Evolutionary conservation across 23 red algal genomes (phyloP).

Genomic region (Gracilaria gracilis): DNA sequence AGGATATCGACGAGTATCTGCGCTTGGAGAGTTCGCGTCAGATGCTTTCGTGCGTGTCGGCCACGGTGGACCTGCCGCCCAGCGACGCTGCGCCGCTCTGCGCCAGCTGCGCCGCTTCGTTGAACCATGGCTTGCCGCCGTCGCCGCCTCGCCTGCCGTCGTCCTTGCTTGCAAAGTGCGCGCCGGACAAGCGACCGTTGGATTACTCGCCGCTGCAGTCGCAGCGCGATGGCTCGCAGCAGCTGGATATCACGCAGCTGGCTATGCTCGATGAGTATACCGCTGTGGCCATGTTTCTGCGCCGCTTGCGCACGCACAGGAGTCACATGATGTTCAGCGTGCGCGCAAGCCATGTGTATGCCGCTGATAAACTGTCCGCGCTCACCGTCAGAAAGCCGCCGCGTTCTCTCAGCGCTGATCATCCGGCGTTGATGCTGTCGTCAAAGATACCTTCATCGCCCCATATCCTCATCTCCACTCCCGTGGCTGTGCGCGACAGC

Average conservation of each 20-base stretch:
- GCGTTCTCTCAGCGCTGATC: background rate
- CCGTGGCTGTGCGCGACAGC: background rate
- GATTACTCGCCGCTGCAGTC: background rate
- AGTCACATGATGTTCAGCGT: background rate
- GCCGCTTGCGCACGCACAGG: background rate
- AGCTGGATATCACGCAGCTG: constrained; percentile 28
- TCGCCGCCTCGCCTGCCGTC: background rate
- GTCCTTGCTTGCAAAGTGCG: background rate
- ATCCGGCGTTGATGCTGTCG: background rate
- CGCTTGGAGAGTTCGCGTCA: constrained; percentile 32
- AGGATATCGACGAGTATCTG: constrained; percentile 49
- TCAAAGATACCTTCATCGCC: constrained; percentile 1
- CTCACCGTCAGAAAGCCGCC: background rate
- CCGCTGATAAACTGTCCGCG: background rate
- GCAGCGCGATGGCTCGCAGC: background rate
- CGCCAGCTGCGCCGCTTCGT: background rate
- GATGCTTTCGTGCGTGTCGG: background rate
- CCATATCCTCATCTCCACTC: background rate
- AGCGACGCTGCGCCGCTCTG: background rate
- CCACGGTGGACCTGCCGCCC: constrained; percentile 39
- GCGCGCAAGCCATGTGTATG: background rate
- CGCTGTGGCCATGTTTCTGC: constrained; percentile 55
- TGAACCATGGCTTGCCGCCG: background rate
- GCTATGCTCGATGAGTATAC: constrained; percentile 47
- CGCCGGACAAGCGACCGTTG: background rate